These are phyloP conservation scores for Glycine latifolia DNA, from an alignment of 306 rosid species.

Conservation along the genomic window DNA sequence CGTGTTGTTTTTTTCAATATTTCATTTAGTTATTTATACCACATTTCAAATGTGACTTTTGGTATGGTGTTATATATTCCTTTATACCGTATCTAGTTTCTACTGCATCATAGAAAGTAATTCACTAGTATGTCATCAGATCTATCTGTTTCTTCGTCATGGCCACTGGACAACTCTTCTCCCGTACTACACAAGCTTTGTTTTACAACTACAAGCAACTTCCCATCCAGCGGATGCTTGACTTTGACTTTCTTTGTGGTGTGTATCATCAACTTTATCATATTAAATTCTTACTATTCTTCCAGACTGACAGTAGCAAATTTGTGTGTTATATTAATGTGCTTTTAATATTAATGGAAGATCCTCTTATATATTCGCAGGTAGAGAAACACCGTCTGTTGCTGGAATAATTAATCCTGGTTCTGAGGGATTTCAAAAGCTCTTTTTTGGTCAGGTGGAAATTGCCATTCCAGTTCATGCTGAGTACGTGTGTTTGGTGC, in stretches of 20 bases:
- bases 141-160: conserved; percentile 53
- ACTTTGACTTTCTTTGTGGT: conserved; percentile 95
- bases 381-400: conserved; percentile 94
- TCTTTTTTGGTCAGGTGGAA: conserved; percentile 91
- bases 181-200: conserved; percentile 82
- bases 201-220: conserved; percentile 93
- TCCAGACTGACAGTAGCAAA: background rate
- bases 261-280: conserved; percentile 37
- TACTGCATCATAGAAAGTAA: conserved; percentile 37
- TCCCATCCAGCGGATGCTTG: conserved; percentile 94
- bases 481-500: conserved; percentile 54
- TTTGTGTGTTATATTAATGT: background rate
- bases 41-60: background rate
- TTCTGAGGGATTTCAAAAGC: conserved; percentile 93
- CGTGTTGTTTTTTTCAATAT: background rate
- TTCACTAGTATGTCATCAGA: conserved; percentile 50
- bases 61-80: background rate
- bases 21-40: background rate
- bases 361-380: conserved; percentile 51
- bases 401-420: conserved; percentile 95
- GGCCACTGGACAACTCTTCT: conserved; percentile 91
- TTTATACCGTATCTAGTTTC: conserved; percentile 2
- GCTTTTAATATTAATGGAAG: conserved; percentile 24
- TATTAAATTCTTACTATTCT: conserved; percentile 33
- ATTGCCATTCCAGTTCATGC: conserved; percentile 93